These are phyloP conservation scores for Pseudogymnoascus sp. DNA, from an alignment of 2,329 filamentous ascomycete genomes.

Conservation along the genomic window DNA sequence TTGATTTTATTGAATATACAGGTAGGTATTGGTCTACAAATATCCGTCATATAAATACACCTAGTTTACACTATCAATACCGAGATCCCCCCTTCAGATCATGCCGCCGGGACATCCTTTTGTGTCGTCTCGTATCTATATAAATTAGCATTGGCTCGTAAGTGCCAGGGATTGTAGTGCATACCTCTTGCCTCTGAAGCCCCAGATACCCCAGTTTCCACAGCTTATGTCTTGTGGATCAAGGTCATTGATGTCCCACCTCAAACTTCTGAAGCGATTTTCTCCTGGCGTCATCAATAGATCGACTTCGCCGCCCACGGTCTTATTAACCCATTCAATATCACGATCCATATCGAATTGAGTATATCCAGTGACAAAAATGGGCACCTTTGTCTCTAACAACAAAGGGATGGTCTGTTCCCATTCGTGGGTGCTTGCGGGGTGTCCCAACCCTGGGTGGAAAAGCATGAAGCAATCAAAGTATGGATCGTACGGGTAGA, in stretches of 20 bases:
- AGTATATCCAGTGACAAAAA: conserved; percentile 92
- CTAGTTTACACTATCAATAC: conserved; percentile 1
- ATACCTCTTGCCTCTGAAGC: conserved; percentile 92
- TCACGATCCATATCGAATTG: conserved; percentile 92
- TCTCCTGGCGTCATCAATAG: conserved; percentile 85
- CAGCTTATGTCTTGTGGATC: conserved; percentile 91
- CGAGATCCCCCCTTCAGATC: neutral
- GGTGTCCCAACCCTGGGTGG: conserved; percentile 92
- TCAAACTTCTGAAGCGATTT: conserved; percentile 84
- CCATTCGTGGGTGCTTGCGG: conserved; percentile 91
- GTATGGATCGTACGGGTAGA: conserved; percentile 93
- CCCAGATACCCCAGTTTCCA: conserved; percentile 96
- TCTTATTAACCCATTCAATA: conserved; percentile 79
- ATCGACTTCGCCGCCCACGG: conserved; percentile 83
- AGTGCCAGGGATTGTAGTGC: conserved; percentile 21
- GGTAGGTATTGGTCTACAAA: conserved; percentile 5
- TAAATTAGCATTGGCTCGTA: conserved; percentile 9
- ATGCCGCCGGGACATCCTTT: conserved; percentile 16
- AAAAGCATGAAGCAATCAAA: conserved; percentile 97
- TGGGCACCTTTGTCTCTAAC: conserved; percentile 89
- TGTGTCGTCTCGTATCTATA: conserved; percentile 28
- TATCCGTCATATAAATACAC: conserved; percentile 5
- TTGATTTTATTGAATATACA: conserved; percentile 6
- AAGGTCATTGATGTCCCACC: conserved; percentile 95
- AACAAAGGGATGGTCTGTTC: conserved; percentile 79